Evolutionary conservation across 768 basidiomycete genomes (phyloP).

Genomic region (Amanita phalloides): DNA sequence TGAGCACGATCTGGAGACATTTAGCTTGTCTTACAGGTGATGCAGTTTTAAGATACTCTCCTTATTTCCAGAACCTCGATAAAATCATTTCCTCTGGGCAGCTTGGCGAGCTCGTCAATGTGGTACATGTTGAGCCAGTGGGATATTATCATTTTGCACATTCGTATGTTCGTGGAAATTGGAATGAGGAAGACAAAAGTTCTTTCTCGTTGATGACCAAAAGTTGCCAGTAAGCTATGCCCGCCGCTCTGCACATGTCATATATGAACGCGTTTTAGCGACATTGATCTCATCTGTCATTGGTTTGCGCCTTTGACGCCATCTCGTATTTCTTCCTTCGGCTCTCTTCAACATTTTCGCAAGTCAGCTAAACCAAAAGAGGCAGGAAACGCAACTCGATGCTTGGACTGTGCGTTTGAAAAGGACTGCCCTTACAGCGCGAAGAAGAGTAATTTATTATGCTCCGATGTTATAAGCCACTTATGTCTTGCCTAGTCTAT

Average conservation of each 20-base stretch:
- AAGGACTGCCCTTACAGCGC: slow-evolving; percentile 77
- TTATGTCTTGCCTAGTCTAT: slow-evolving; percentile 47
- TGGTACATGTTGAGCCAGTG: slow-evolving; percentile 78
- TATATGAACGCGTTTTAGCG: slow-evolving; percentile 31
- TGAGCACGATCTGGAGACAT: slow-evolving; percentile 18
- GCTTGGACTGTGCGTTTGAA: slow-evolving; percentile 67
- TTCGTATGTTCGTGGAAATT: slow-evolving; percentile 78
- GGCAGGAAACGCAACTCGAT: slow-evolving; percentile 61
- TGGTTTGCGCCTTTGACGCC: slow-evolving; percentile 63
- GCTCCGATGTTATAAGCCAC: not conserved
- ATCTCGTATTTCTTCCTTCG: slow-evolving; percentile 72
- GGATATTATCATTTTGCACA: slow-evolving; percentile 88
- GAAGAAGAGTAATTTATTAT: slow-evolving; percentile 51
- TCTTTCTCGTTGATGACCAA: slow-evolving; percentile 85
- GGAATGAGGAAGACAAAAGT: slow-evolving; percentile 57
- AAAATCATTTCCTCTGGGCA: slow-evolving; percentile 58
- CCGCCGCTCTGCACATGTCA: not conserved
- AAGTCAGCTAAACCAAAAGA: slow-evolving; percentile 56
- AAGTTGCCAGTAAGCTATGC: slow-evolving; percentile 69
- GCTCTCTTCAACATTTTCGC: slow-evolving; percentile 75
- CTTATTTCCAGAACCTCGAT: slow-evolving; percentile 64
- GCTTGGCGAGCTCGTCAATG: slow-evolving; percentile 73
- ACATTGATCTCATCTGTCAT: slow-evolving; percentile 75
- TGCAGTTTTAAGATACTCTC: slow-evolving; percentile 78
- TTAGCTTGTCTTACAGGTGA: not conserved